These are phyloP conservation scores for Puccinia horiana DNA, from an alignment of 1,284 basidiomycete species.

Conservation along the genomic window DNA sequence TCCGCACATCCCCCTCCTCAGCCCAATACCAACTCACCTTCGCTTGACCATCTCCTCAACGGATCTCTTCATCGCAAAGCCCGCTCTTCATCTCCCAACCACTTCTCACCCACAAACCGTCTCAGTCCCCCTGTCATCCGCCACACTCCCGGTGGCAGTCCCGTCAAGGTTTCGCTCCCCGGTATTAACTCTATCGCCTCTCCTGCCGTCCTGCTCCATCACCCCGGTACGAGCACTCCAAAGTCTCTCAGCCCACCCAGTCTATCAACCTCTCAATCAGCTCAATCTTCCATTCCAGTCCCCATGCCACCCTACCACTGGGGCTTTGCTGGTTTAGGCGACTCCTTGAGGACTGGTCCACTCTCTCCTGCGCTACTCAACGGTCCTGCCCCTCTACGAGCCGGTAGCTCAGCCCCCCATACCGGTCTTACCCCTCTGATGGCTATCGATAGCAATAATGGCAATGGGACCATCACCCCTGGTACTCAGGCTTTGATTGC, in stretches of 20 bases:
- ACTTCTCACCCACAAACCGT: background rate
- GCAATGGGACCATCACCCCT: conserved; percentile 64
- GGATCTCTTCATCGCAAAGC: conserved; percentile 6
- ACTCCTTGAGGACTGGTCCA: conserved; percentile 83
- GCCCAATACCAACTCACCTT: conserved; percentile 35
- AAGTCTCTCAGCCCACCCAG: conserved; percentile 33
- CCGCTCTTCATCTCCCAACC: conserved; percentile 29
- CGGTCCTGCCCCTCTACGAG: conserved; percentile 66
- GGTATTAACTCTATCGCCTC: conserved; percentile 42
- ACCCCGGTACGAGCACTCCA: background rate
- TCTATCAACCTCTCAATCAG: conserved; percentile 9
- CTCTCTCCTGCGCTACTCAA: conserved; percentile 93
- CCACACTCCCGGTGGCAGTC: conserved; percentile 26
- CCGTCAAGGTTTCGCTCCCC: conserved; percentile 41
- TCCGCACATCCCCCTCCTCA: background rate
- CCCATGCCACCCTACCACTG: conserved; percentile 35
- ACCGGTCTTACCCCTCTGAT: conserved; percentile 26
- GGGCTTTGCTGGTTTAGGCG: conserved; percentile 57
- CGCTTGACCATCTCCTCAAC: conserved; percentile 38
- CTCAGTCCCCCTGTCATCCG: conserved; percentile 42
- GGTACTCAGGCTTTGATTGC: conserved; percentile 40
- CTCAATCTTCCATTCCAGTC: conserved; percentile 23
- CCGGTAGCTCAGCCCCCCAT: conserved; percentile 53
- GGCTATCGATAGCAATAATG: conserved; percentile 63
- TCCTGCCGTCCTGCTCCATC: conserved; percentile 29